phyloP scores from a whole-genome alignment of 805 yeast species.

The fission yeast (Schizosaccharomyces pombe) region ASM294v3 CU329670.1:1251001-1251500 shows the following conservation, averaged over 20 bases:
- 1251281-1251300: conserved; percentile 91
- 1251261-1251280: conserved; percentile 83
- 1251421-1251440: conserved; percentile 92
- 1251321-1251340: conserved; percentile 96
- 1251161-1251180: conserved; percentile 64
- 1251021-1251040: conserved; percentile 80
- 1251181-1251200: conserved; percentile 96
- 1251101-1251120: conserved; percentile 39
- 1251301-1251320: conserved; percentile 94
- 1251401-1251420: conserved; percentile 91
- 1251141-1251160: conserved; percentile 97
- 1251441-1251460: conserved; percentile 98
- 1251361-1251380: conserved; percentile 98
- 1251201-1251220: conserved; percentile 77
- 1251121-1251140: conserved; percentile 53
- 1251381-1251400: conserved; percentile 96
- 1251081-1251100: conserved; percentile 90
- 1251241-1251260: conserved; percentile 91
- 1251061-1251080: conserved; percentile 60
- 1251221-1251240: conserved; percentile 97
- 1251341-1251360: conserved; percentile 90
- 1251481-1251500: conserved; percentile 94
- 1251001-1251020: conserved; percentile 91
- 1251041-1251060: conserved; percentile 79
- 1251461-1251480: conserved; percentile 87